Base-by-base conservation (phyloP, 495 filamentous ascomycete genomes). In the Pseudevernia furfuracea region DNA sequence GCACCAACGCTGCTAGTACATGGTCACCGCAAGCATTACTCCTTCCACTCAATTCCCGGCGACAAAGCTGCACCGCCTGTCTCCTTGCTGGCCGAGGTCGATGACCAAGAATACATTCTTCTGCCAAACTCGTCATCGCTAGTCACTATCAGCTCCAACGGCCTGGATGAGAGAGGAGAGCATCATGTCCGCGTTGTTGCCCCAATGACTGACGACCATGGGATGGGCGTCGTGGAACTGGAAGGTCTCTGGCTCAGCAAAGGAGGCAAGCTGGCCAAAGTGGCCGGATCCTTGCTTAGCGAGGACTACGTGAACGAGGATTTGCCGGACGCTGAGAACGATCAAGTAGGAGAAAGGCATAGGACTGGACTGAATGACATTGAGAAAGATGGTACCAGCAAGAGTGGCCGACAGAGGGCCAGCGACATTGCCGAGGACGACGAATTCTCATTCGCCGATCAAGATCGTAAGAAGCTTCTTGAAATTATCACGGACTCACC, bases 221-320 rank as follows among this genome's bases (percentile, higher is more conserved):
- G 67, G 11, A 37, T 58, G 55, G 75, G 73, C 25, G 69, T 74
- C 14, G 58, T 77, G 0, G 70, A 76, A 59, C 59, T 77, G 32
- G 73, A 77, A 43, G 75, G 75, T 19, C 61, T 77, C 17, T 77
- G 74, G 72, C 66, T 77, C 25, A 72, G 71, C 55, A 69, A 73
- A 65, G 71, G 70, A 30, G 75, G 72, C 52, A 53, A 73, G 49
- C 64, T 76, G 3, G 60, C 72, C 37, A 65, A 69, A n/a, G 65
- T 74, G 19, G 57, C 63, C 30, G 70, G 73, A 28, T 69, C 69
- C 28, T 48, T 57, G 37, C 60, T 68, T 11, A 60, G 46, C 30
- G 69, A 71, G 21, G 73, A 70, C 30, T 64, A 65, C 30, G 65
- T 64, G 19, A 68, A 73, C 41, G 69, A 70, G 39, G 72, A 73